Evolutionary conservation across 1,284 basidiomycete genomes (phyloP).

Genomic region (Stereum hirsutum): DNA sequence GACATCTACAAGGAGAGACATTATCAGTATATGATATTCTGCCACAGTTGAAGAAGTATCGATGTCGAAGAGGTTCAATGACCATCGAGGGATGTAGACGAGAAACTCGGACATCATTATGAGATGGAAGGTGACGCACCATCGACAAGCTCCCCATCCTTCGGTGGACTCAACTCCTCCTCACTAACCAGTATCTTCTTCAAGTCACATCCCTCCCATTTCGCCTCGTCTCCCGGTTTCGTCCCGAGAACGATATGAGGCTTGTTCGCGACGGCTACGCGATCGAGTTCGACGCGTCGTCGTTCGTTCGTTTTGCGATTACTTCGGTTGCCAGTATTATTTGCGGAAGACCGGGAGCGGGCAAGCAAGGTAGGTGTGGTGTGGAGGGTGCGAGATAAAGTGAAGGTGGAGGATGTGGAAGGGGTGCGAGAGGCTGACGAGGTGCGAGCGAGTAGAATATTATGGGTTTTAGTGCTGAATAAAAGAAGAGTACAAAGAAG

Average conservation of each 20-base stretch:
- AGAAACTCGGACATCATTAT: no score
- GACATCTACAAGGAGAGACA: no score
- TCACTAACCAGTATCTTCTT: slow-evolving; percentile 50
- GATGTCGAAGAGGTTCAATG: no score
- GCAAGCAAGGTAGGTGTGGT: slow-evolving; percentile 37
- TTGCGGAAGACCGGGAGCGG: slow-evolving; percentile 38
- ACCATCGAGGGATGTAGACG: no score
- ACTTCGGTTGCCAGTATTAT: slow-evolving; percentile 15
- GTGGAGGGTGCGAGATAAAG: slow-evolving; percentile 21
- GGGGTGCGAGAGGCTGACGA: slow-evolving; percentile 25
- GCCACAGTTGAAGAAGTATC: no score
- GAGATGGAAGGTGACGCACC: no score
- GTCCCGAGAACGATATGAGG: slow-evolving; percentile 72
- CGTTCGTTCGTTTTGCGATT: background rate
- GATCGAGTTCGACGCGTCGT: slow-evolving; percentile 32
- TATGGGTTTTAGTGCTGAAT: no score
- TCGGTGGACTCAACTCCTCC: slow-evolving; percentile 32
- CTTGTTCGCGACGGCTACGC: slow-evolving; percentile 30
- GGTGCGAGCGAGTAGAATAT: background rate
- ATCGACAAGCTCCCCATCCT: slow-evolving; percentile 15
- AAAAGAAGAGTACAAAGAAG: background rate
- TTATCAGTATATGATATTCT: no score
- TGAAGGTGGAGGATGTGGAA: no score
- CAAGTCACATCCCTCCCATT: slow-evolving; percentile 60
- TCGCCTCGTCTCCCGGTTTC: slow-evolving; percentile 46